Evolutionary conservation across 1,284 basidiomycete genomes (phyloP).

Genomic region (Leccinum fuscescens): DNA sequence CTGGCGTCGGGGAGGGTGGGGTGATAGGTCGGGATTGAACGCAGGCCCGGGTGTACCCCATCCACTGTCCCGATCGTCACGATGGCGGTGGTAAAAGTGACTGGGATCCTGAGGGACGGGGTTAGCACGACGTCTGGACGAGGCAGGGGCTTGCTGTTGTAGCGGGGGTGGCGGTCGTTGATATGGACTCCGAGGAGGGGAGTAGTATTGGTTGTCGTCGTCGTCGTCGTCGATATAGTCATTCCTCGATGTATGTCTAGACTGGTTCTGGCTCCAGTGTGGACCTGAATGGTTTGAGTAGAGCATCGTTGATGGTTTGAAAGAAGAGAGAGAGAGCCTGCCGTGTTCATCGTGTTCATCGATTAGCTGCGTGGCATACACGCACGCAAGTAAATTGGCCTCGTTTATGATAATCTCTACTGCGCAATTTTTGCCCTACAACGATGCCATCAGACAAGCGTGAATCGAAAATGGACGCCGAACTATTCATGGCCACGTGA

Average conservation of each 20-base stretch:
- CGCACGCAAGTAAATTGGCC: not conserved
- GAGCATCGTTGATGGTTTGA: slow-evolving; percentile 2
- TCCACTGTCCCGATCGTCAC: slow-evolving; percentile 13
- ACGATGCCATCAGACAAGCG: too few species aligned
- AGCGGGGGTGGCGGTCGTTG: slow-evolving; percentile 4
- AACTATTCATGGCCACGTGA: not conserved
- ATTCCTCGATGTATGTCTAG: slow-evolving; percentile 1
- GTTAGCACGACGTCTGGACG: slow-evolving; percentile 21
- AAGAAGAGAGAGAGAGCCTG: not conserved
- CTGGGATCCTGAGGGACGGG: slow-evolving; percentile 10
- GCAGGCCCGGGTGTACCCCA: slow-evolving; percentile 14
- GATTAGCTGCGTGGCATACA: slow-evolving; percentile 7
- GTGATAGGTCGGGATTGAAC: slow-evolving; percentile 10
- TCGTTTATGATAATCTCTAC: not conserved
- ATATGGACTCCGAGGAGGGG: not conserved
- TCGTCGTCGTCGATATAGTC: slow-evolving; percentile 20
- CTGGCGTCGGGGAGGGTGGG: slow-evolving; percentile 12
- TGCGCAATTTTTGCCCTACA: too few species aligned
- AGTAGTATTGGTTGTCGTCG: slow-evolving; percentile 16
- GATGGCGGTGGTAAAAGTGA: slow-evolving; percentile 20
- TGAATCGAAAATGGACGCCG: not conserved
- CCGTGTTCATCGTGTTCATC: slow-evolving; percentile 1
- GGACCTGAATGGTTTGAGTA: not conserved
- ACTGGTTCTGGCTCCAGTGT: not conserved
- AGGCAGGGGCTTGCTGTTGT: slow-evolving; percentile 5